phyloP scores from a whole-genome alignment of 1,284 basidiomycete species.

The Tilletiopsis washingtonensis region DNA sequence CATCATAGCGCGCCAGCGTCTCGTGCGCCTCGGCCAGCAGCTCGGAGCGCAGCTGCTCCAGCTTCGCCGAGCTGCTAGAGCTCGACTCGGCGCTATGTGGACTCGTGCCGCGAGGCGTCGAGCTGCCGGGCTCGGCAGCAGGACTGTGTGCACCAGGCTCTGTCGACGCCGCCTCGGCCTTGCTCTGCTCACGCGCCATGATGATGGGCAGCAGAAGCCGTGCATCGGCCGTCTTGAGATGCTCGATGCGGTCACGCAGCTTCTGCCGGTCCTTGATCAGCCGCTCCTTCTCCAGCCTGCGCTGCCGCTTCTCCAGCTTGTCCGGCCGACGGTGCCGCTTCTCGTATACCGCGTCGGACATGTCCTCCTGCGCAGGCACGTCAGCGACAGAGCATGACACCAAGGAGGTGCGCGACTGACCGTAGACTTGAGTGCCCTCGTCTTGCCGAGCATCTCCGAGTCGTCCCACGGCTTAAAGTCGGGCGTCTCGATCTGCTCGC shows the following conservation, averaged over 20 bases:
- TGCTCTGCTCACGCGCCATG: constrained; percentile 16
- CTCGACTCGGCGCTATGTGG: not conserved
- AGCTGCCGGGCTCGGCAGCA: not conserved
- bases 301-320: constrained; percentile 71
- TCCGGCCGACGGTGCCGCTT: constrained; percentile 78
- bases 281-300: constrained; percentile 79
- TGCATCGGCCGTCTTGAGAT: constrained; percentile 65
- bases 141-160: not conserved
- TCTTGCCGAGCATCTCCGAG: constrained; percentile 30
- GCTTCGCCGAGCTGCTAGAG: constrained; percentile 2
- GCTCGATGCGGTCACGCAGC: constrained; percentile 76
- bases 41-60: constrained; percentile 25
- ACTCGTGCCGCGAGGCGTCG: not conserved
- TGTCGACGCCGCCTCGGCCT: not conserved
- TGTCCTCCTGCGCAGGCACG: constrained; percentile 53
- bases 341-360: constrained; percentile 74
- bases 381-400: not conserved
- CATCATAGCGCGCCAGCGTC: constrained; percentile 26
- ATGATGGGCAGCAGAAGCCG: constrained; percentile 26
- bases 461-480: constrained; percentile 31
- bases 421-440: constrained; percentile 21
- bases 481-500: constrained; percentile 28
- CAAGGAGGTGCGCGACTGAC: no score
- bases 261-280: constrained; percentile 84
- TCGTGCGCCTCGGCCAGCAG: constrained; percentile 25